Conservation (phyloP, 2,329 filamentous ascomycete species). For the Trichothecium roseum region DNA sequence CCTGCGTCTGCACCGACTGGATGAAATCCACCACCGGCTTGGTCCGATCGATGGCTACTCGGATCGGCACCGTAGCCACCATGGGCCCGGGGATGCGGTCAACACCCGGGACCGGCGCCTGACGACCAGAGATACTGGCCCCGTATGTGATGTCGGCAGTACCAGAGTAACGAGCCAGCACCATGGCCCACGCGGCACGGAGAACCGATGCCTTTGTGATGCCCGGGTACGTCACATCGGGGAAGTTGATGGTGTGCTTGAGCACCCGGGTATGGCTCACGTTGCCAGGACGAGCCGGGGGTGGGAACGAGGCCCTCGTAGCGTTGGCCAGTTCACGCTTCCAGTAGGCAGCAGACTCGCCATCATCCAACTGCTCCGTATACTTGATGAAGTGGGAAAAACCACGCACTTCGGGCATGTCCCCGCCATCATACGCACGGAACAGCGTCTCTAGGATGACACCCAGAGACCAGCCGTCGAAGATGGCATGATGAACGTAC, state of each 20-base stretch:
- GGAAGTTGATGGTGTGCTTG: constrained; percentile 2
- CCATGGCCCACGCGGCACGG: constrained; percentile 16
- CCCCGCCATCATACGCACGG: neutral
- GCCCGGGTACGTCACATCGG: neutral
- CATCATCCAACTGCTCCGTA: constrained; percentile 15
- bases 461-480: constrained; percentile 9
- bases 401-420: neutral
- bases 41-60: constrained; percentile 2
- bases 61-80: constrained; percentile 9
- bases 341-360: constrained; percentile 1
- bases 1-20: constrained; percentile 10
- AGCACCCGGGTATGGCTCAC: neutral
- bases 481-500: constrained; percentile 9
- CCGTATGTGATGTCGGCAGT: constrained; percentile 11
- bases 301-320: neutral
- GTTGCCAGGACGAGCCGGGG: constrained; percentile 4
- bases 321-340: neutral
- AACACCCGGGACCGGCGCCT: constrained; percentile 11
- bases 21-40: constrained; percentile 5
- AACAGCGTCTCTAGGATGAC: constrained; percentile 3
- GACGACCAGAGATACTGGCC: constrained; percentile 10
- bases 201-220: constrained; percentile 11
- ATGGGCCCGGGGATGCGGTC: constrained; percentile 9
- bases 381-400: constrained; percentile 5
- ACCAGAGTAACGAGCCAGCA: constrained; percentile 5